Evolutionary conservation across 257 asterid species (phyloP).

Genomic region (Eustoma russellianum): DNA sequence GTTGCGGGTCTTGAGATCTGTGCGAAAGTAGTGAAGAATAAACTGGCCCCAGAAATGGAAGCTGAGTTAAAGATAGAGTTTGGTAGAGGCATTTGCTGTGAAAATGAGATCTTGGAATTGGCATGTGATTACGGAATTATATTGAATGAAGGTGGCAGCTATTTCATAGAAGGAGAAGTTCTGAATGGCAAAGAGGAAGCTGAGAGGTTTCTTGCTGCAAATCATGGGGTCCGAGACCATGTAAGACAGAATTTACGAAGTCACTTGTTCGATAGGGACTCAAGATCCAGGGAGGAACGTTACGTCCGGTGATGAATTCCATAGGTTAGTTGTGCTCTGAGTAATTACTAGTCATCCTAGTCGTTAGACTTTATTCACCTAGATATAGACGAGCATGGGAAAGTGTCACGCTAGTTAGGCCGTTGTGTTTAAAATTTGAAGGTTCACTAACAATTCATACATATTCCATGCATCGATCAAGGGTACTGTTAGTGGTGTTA

Average conservation of each 20-base stretch:
- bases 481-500: too few species aligned
- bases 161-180: constrained; percentile 46
- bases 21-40: constrained; percentile 79
- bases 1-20: constrained; percentile 75
- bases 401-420: too few species aligned
- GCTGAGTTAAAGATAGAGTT: constrained; percentile 60
- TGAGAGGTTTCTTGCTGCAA: constrained; percentile 46
- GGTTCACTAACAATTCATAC: too few species aligned
- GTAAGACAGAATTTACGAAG: constrained; percentile 46
- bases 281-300: too few species aligned
- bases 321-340: too few species aligned
- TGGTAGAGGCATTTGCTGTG: constrained; percentile 62
- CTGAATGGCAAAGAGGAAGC: constrained; percentile 51
- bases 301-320: too few species aligned
- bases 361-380: too few species aligned
- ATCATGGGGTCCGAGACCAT: constrained; percentile 40
- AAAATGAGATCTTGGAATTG: constrained; percentile 70
- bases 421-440: too few species aligned
- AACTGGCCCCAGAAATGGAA: constrained; percentile 69
- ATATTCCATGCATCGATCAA: too few species aligned
- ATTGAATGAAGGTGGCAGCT: constrained; percentile 43
- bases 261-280: constrained; percentile 32
- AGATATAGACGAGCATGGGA: too few species aligned
- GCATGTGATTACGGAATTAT: constrained; percentile 79
- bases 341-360: too few species aligned